phyloP scores from a whole-genome alignment of 176 grass and related monocot species.

The Ampelocalamus luodianensis region DNA sequence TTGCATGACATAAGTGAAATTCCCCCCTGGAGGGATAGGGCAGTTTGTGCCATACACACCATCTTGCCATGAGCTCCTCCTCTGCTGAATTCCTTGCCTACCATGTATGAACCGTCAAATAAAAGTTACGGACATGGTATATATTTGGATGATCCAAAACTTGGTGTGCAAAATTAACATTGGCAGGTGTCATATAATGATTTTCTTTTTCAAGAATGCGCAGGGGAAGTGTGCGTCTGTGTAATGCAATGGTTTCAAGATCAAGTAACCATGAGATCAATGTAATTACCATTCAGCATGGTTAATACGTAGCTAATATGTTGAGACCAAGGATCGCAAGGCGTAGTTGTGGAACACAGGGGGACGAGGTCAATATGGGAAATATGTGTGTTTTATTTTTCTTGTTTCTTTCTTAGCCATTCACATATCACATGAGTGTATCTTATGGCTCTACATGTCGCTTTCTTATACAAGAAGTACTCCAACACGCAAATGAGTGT shows the following conservation, averaged over 20 bases:
- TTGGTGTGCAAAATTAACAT: not conserved
- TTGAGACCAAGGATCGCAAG: too few relatives aligned
- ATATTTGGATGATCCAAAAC: not conserved
- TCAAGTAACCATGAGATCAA: constrained; percentile 8
- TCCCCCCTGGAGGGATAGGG: constrained; percentile 78
- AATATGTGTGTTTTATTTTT: not conserved
- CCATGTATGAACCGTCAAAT: not conserved
- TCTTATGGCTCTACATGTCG: not conserved
- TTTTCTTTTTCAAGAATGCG: not conserved
- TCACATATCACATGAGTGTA: not conserved
- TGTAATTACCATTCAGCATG: not conserved
- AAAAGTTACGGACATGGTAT: not conserved
- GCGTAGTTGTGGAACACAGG: not conserved
- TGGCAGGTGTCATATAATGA: not conserved
- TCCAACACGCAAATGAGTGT: not conserved
- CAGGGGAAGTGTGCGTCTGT: not conserved
- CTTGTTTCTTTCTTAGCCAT: not conserved
- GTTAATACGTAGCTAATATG: not conserved
- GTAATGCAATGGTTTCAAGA: not conserved
- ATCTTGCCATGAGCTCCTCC: constrained; percentile 95
- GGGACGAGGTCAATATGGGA: not conserved
- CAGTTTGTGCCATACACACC: constrained; percentile 89
- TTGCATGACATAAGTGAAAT: constrained; percentile 91
- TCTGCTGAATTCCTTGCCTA: constrained; percentile 92
- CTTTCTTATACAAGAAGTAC: not conserved